These are phyloP conservation scores for Incumbomyces lentus DNA, from an alignment of 2,329 filamentous ascomycete species.

Conservation along the genomic window DNA sequence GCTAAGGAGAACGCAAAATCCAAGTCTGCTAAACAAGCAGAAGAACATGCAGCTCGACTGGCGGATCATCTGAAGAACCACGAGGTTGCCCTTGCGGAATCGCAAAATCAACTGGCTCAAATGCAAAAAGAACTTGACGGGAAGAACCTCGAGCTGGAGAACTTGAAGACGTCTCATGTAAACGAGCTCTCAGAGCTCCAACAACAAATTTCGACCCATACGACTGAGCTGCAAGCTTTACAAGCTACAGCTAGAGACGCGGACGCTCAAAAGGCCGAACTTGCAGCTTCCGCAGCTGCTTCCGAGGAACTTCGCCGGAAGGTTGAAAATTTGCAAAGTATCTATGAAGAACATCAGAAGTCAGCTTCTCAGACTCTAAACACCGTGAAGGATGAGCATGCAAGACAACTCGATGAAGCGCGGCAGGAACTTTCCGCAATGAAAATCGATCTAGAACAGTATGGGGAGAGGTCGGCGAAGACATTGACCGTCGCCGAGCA, in stretches of 20 bases:
- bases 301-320: constrained; percentile 1
- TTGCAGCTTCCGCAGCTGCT: not conserved
- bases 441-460: not conserved
- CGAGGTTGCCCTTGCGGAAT: constrained; percentile 10
- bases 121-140: constrained; percentile 14
- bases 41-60: constrained; percentile 13
- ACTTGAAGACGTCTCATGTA: constrained; percentile 4
- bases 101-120: constrained; percentile 6
- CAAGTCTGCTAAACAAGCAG: constrained; percentile 12
- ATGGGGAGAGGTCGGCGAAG: constrained; percentile 16
- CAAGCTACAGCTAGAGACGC: not conserved
- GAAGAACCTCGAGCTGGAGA: constrained; percentile 12
- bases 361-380: not conserved
- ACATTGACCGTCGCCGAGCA: constrained; percentile 3
- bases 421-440: not conserved
- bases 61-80: constrained; percentile 7
- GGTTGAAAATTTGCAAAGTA: not conserved
- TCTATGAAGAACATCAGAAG: not conserved
- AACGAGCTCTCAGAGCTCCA: constrained; percentile 9
- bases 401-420: constrained; percentile 11
- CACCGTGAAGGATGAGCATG: constrained; percentile 14
- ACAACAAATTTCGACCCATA: constrained; percentile 1
- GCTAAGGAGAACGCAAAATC: constrained; percentile 15
- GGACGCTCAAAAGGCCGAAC: not conserved
- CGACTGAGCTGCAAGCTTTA: constrained; percentile 7